Conservation (phyloP, 2,329 filamentous ascomycete species). For the Fusarium pilosicola region DNA sequence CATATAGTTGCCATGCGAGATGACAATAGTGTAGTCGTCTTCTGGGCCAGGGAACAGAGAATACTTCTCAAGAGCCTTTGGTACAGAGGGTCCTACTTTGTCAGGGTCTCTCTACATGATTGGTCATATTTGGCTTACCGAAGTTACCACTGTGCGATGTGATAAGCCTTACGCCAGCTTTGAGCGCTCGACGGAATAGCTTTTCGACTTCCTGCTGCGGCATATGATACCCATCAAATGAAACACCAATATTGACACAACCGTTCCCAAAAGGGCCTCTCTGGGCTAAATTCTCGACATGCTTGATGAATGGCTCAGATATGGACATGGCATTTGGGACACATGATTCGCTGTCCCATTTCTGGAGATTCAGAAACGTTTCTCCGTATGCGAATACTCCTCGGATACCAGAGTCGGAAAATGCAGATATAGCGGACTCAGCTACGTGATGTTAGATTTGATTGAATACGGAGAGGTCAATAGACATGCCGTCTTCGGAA, state of each 20-base stretch:
- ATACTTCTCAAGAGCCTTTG: background rate
- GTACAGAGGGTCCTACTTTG: background rate
- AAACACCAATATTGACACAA: background rate
- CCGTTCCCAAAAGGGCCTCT: background rate
- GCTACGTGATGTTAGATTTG: fast-evolving
- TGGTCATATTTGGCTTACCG: background rate
- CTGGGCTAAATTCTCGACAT: background rate
- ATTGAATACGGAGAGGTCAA: fast-evolving
- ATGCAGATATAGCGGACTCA: background rate
- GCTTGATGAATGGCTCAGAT: background rate
- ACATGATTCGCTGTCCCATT: background rate
- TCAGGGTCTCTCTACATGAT: background rate
- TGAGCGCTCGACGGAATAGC: background rate
- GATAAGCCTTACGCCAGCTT: background rate
- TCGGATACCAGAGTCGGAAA: background rate
- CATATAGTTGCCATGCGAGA: background rate
- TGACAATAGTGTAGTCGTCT: background rate
- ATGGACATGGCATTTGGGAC: background rate
- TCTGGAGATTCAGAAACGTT: background rate
- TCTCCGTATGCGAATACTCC: background rate
- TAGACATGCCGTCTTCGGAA: background rate
- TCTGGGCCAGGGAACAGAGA: background rate
- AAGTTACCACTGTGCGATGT: background rate
- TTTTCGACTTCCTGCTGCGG: background rate
- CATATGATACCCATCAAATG: background rate